phyloP scores from a whole-genome alignment of 2,329 filamentous ascomycete genomes.

The Orbilia quercus region DNA sequence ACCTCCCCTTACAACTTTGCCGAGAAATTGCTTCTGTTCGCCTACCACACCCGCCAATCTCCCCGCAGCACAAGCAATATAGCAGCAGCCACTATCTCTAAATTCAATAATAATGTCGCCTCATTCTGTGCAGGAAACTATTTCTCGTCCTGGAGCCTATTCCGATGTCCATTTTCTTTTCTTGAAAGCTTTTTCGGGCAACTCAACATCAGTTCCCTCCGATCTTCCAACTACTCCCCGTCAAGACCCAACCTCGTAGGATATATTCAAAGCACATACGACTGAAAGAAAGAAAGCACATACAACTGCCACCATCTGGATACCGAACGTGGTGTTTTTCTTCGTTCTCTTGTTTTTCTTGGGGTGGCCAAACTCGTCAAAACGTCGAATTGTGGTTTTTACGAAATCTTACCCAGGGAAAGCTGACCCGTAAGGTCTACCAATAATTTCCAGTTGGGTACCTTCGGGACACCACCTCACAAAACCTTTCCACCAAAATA shows the following conservation, averaged over 20 bases:
- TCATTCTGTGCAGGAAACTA: constrained; percentile 53
- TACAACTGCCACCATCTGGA: constrained; percentile 38
- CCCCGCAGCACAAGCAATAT: constrained; percentile 57
- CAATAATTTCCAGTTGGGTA: constrained; percentile 55
- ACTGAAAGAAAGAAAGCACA: constrained; percentile 8
- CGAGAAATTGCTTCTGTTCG: constrained; percentile 57
- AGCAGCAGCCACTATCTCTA: constrained; percentile 57
- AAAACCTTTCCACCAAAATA: constrained; percentile 37
- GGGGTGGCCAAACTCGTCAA: constrained; percentile 49
- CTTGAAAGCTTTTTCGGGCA: constrained; percentile 51
- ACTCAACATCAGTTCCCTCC: constrained; percentile 42
- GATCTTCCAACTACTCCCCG: constrained; percentile 19
- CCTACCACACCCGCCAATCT: constrained; percentile 57
- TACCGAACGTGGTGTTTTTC: constrained; percentile 37
- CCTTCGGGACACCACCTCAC: constrained; percentile 49
- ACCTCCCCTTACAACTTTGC: constrained; percentile 57
- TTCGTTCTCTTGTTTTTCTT: no score
- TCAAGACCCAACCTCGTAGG: constrained; percentile 31
- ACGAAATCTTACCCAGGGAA: constrained; percentile 51
- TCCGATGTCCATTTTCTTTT: constrained; percentile 50
- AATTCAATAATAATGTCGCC: constrained; percentile 57
- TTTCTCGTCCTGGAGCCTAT: constrained; percentile 54
- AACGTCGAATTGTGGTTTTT: constrained; percentile 44
- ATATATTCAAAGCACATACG: constrained; percentile 48
- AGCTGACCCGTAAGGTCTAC: constrained; percentile 52